A percentile compares a stretch with the other conserved stretches of the same genome.
Conservation (phyloP, 225 moss, liverwort and hornwort species). For the Physcomitrellopsis africana region DNA sequence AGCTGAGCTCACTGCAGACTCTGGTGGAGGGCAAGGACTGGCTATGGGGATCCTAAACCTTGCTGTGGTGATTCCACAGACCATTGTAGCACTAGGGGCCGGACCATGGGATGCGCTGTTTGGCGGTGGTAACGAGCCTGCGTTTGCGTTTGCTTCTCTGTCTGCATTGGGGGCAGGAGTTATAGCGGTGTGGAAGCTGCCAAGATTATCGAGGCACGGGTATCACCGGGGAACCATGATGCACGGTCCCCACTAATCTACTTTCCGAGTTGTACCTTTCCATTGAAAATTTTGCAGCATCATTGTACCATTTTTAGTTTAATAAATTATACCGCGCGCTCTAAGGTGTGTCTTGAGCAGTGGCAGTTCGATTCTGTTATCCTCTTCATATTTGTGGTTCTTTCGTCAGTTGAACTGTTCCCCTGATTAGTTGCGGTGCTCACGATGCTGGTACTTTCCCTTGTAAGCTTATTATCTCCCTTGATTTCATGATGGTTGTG, state of each 20-base stretch:
- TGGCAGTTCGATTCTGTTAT: neutral
- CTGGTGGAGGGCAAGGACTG: conserved; percentile 91
- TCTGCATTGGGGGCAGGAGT: conserved; percentile 79
- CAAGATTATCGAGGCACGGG: conserved; percentile 65
- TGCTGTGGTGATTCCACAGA: conserved; percentile 85
- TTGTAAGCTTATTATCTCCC: too few relatives aligned
- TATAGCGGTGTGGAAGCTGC: conserved; percentile 69
- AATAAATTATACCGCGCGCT: conserved; percentile 29
- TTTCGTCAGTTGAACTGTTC: neutral
- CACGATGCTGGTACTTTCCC: too few relatives aligned
- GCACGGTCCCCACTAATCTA: conserved; percentile 51
- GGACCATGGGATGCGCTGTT: conserved; percentile 90
- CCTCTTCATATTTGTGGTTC: neutral
- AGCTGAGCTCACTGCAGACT: conserved; percentile 79
- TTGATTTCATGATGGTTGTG: too few relatives aligned
- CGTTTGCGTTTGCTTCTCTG: conserved; percentile 76
- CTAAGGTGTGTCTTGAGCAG: conserved; percentile 11
- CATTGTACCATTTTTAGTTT: conserved; percentile 29
- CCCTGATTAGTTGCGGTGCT: neutral
- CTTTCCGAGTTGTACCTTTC: neutral
- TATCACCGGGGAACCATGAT: conserved; percentile 56
- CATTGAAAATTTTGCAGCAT: conserved; percentile 30
- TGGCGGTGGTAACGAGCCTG: conserved; percentile 87
- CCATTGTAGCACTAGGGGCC: conserved; percentile 74
- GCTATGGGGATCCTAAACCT: conserved; percentile 94